Conservation (phyloP, 305 asterid genomes). For the Lippia alba region DNA sequence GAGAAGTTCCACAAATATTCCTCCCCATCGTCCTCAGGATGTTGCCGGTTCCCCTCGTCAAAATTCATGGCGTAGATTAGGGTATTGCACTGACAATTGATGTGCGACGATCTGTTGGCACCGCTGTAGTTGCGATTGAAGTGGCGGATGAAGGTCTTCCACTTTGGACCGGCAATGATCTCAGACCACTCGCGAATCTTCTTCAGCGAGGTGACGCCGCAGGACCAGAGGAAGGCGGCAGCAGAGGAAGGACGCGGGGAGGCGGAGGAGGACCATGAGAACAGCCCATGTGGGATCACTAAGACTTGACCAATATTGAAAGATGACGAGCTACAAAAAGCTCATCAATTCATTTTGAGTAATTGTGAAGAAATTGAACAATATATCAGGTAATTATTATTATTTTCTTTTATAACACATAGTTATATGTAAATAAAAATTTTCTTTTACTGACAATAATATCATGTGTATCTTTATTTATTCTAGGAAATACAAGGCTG, state of each 20-base stretch:
- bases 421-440: too few relatives aligned
- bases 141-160: constrained; percentile 86
- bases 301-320: too few relatives aligned
- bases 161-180: constrained; percentile 78
- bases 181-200: constrained; percentile 88
- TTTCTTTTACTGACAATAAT: too few relatives aligned
- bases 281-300: too few relatives aligned
- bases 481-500: too few relatives aligned
- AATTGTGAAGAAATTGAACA: too few relatives aligned
- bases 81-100: constrained; percentile 69
- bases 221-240: constrained; percentile 48
- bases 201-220: constrained; percentile 59
- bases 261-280: constrained; percentile 38
- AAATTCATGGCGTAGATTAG: constrained; percentile 80
- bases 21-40: constrained; percentile 46
- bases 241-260: background rate
- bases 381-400: too few relatives aligned
- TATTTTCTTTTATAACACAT: too few relatives aligned
- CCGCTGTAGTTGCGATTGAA: constrained; percentile 58
- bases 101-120: constrained; percentile 30
- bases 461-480: too few relatives aligned
- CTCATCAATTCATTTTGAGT: too few relatives aligned
- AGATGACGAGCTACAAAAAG: too few relatives aligned
- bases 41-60: constrained; percentile 73
- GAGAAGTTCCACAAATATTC: constrained; percentile 69